These are phyloP conservation scores for Coniochaeta sp. DNA, from an alignment of 2,329 filamentous ascomycete genomes.

Conservation along the genomic window DNA sequence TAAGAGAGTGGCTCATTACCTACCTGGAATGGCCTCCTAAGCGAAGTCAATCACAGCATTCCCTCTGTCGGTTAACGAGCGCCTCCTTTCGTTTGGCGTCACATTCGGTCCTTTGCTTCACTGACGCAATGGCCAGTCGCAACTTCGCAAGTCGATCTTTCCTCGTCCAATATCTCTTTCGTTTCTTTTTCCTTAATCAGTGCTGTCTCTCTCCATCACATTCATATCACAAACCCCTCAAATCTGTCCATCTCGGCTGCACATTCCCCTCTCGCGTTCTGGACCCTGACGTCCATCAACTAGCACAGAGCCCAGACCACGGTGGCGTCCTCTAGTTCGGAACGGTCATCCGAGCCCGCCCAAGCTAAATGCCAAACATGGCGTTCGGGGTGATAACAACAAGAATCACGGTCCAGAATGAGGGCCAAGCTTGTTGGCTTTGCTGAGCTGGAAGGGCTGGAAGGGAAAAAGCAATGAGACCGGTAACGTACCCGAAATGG, in stretches of 20 bases:
- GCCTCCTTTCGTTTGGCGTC: neutral
- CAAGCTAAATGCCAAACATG: no score
- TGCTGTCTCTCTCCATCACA: neutral
- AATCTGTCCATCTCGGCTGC: neutral
- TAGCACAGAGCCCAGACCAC: neutral
- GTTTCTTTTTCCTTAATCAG: neutral
- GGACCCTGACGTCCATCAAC: neutral
- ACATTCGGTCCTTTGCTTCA: neutral
- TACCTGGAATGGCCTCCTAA: neutral
- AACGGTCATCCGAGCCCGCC: neutral
- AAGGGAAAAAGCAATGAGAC: no score
- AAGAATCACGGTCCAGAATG: no score
- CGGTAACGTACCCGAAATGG: no score
- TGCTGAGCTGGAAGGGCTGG: no score
- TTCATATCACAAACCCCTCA: neutral
- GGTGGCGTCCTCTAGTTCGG: neutral
- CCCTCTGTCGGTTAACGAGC: neutral
- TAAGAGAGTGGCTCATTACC: neutral
- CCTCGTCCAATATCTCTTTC: no score
- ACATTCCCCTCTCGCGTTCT: neutral
- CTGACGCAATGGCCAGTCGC: no score
- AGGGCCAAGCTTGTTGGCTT: no score
- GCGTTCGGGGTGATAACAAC: no score
- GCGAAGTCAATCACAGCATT: neutral
- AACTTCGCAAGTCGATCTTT: neutral